Percentiles rank a stretch among this genome's conserved stretches.
These are phyloP conservation scores for Isabelozyma gotoi DNA, from an alignment of 805 yeast species.

Conservation along the genomic window DNA sequence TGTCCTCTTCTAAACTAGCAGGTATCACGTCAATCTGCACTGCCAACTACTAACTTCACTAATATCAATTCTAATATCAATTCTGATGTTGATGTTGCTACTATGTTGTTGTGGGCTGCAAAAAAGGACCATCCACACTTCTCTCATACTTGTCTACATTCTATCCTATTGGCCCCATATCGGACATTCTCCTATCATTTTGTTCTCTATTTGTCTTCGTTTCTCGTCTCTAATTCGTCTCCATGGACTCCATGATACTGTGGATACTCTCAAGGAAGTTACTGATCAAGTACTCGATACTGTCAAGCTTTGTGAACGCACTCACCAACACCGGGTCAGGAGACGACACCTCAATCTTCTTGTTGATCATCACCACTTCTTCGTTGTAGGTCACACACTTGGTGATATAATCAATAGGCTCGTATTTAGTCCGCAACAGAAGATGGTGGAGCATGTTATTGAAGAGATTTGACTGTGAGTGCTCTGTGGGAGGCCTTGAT, in stretches of 20 bases:
- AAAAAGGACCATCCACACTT: too few species aligned
- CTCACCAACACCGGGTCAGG: constrained; percentile 69
- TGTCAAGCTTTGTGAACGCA: constrained; percentile 60
- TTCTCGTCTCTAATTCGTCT: not conserved
- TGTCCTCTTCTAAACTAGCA: too few species aligned
- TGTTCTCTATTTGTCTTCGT: too few species aligned
- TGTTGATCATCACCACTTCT: constrained; percentile 60
- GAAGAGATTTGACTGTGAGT: constrained; percentile 11
- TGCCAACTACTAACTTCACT: too few species aligned
- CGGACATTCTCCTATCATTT: too few species aligned
- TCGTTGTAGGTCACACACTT: constrained; percentile 60
- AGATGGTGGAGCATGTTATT: constrained; percentile 23
- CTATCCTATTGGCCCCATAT: too few species aligned
- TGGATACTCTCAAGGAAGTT: constrained; percentile 22
- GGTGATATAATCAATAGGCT: constrained; percentile 54
- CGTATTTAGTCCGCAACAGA: constrained; percentile 26
- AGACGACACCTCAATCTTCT: constrained; percentile 57
- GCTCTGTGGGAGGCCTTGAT: constrained; percentile 3
- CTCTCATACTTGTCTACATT: too few species aligned
- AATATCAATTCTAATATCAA: too few species aligned
- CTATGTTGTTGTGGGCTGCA: too few species aligned
- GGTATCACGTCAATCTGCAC: too few species aligned
- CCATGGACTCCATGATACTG: not conserved
- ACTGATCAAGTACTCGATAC: constrained; percentile 52
- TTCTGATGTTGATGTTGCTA: too few species aligned